A percentile compares a stretch with the other conserved stretches of the same genome.
Conservation (phyloP, 768 basidiomycete genomes). For the Hericium alpestre region DNA sequence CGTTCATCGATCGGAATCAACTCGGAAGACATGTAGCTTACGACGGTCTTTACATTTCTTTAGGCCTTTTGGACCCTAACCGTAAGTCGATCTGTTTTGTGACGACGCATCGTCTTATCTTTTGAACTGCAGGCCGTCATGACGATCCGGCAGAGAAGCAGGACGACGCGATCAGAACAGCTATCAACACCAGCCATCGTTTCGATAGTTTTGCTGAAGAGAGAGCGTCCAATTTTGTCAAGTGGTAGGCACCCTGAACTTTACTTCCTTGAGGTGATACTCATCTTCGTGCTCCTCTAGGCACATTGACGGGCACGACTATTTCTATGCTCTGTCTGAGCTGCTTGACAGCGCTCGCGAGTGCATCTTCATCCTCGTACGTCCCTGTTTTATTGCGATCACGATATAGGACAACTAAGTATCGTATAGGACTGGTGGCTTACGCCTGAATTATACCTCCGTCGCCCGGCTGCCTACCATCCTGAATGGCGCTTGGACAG, state of each 20-base stretch:
- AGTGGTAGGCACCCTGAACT: slow-evolving; percentile 48
- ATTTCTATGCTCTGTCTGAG: slow-evolving; percentile 91
- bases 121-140: slow-evolving; percentile 40
- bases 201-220: slow-evolving; percentile 77
- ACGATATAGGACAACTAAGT: neutral
- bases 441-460: slow-evolving; percentile 87
- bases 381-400: slow-evolving; percentile 6
- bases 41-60: neutral
- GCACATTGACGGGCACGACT: slow-evolving; percentile 94
- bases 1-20: neutral
- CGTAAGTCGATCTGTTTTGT: slow-evolving; percentile 3
- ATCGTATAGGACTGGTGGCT: slow-evolving; percentile 77
- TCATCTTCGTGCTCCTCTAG: slow-evolving; percentile 19
- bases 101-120: neutral
- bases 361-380: slow-evolving; percentile 77
- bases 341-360: slow-evolving; percentile 75
- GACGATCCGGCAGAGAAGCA: slow-evolving; percentile 65
- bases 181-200: slow-evolving; percentile 72
- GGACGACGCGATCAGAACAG: slow-evolving; percentile 58
- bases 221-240: slow-evolving; percentile 60
- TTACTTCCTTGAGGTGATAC: neutral
- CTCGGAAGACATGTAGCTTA: neutral
- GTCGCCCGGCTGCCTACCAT: slow-evolving; percentile 79
- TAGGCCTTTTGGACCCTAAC: slow-evolving; percentile 13
- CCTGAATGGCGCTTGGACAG: slow-evolving; percentile 86